These are phyloP conservation scores for Carex cristatella DNA, from an alignment of 176 grass and related monocot species.

Conservation along the genomic window DNA sequence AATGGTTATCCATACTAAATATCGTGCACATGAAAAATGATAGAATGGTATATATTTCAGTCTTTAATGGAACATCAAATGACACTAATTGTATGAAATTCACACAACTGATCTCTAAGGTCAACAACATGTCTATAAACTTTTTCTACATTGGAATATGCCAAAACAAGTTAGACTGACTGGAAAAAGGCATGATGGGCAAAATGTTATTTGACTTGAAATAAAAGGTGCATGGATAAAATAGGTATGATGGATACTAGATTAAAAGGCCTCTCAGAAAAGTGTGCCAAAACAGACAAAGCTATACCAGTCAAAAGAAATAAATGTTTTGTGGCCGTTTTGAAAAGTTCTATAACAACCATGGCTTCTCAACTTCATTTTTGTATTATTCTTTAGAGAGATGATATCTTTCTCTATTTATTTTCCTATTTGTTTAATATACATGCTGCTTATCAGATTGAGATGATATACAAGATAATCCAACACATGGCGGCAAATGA, in stretches of 20 bases:
- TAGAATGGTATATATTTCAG: neutral
- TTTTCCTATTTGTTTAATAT: neutral
- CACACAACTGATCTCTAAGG: neutral
- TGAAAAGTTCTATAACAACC: neutral
- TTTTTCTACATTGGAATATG: neutral
- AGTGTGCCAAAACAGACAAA: neutral
- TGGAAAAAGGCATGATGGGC: neutral
- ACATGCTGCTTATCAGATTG: constrained; percentile 37
- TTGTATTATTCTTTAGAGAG: neutral
- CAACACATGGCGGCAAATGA: constrained; percentile 95
- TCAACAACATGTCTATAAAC: neutral
- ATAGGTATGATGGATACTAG: neutral
- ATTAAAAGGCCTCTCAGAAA: neutral
- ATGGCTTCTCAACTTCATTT: neutral
- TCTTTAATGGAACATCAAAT: neutral
- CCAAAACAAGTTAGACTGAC: neutral
- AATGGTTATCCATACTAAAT: neutral
- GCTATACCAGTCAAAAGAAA: neutral
- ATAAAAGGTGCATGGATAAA: neutral
- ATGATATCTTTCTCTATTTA: neutral
- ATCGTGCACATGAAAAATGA: neutral
- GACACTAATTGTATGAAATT: neutral
- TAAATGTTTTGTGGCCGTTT: neutral
- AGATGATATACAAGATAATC: constrained; percentile 99
- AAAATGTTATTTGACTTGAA: neutral